phyloP scores from a whole-genome alignment of 2,329 filamentous ascomycete genomes.

The Penicillium aurantiogriseum region DNA sequence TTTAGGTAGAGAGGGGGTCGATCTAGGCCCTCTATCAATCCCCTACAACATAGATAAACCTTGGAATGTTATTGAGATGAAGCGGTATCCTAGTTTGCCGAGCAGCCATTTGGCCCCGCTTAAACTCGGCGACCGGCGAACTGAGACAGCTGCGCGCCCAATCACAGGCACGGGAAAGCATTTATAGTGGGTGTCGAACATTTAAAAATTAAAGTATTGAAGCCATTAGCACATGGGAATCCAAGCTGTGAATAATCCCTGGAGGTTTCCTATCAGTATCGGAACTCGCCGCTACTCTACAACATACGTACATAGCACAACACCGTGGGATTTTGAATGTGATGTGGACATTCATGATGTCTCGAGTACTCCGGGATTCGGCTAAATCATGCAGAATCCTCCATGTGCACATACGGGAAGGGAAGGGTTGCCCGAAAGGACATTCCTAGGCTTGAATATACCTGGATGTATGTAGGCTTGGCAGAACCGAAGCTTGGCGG shows the following conservation, averaged over 20 bases:
- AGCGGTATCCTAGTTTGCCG: conserved; percentile 1
- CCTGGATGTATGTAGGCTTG: not conserved
- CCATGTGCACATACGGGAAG: not conserved
- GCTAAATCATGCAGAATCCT: not conserved
- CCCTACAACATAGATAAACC: too few species aligned
- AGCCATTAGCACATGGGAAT: conserved; percentile 19
- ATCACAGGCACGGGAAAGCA: not conserved
- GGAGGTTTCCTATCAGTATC: conserved; percentile 1
- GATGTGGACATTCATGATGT: not conserved
- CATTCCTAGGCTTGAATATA: not conserved
- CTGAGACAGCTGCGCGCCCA: not conserved
- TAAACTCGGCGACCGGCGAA: conserved; percentile 5
- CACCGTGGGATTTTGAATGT: not conserved
- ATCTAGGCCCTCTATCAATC: too few species aligned
- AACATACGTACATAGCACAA: conserved; percentile 10
- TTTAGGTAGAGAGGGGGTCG: too few species aligned
- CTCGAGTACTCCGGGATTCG: not conserved
- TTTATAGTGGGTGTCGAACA: not conserved
- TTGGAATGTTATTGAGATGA: not conserved
- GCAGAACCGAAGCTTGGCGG: not conserved
- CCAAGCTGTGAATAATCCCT: conserved; percentile 15
- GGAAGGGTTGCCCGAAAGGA: not conserved
- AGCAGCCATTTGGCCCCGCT: not conserved
- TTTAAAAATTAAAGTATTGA: not conserved
- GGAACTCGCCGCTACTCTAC: conserved; percentile 15